Evolutionary conservation across 2,329 filamentous ascomycete genomes (phyloP).

Genomic region (Rhynchosporium secalis): DNA sequence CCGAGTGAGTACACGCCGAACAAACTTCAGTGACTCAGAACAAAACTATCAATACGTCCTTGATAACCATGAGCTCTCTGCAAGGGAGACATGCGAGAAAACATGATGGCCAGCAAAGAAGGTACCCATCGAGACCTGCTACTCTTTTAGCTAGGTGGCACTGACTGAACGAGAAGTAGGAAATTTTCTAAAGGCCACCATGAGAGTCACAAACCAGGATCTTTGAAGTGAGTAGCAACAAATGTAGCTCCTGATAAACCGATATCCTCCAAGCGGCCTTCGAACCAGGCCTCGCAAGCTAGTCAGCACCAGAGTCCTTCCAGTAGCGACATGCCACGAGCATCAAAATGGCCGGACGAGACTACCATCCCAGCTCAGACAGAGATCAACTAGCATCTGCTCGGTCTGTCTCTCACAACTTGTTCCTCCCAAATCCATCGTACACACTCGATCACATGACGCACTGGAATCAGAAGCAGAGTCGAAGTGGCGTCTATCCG

Average conservation of each 20-base stretch:
- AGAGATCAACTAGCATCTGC: constrained; percentile 12
- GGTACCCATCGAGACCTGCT: neutral
- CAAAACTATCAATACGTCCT: neutral
- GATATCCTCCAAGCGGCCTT: neutral
- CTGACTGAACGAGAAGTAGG: neutral
- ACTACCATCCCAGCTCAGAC: constrained; percentile 2
- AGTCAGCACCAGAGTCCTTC: constrained; percentile 14
- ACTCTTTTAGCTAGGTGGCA: neutral
- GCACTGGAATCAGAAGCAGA: neutral
- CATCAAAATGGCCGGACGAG: constrained; percentile 15
- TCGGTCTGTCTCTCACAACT: constrained; percentile 9
- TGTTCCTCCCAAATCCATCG: neutral
- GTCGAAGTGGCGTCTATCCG: neutral
- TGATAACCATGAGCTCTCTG: neutral
- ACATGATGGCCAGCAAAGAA: neutral
- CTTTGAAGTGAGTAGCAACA: neutral
- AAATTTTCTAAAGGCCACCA: neutral
- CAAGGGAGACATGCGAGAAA: neutral
- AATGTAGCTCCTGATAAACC: neutral
- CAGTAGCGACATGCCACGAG: constrained; percentile 5
- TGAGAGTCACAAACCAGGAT: neutral
- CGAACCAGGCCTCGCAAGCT: constrained; percentile 1
- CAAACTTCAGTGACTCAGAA: neutral
- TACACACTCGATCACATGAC: neutral
- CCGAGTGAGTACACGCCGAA: constrained; percentile 8